These are phyloP conservation scores for Talaromyces piceae DNA, from an alignment of 2,329 filamentous ascomycete genomes.

Conservation along the genomic window DNA sequence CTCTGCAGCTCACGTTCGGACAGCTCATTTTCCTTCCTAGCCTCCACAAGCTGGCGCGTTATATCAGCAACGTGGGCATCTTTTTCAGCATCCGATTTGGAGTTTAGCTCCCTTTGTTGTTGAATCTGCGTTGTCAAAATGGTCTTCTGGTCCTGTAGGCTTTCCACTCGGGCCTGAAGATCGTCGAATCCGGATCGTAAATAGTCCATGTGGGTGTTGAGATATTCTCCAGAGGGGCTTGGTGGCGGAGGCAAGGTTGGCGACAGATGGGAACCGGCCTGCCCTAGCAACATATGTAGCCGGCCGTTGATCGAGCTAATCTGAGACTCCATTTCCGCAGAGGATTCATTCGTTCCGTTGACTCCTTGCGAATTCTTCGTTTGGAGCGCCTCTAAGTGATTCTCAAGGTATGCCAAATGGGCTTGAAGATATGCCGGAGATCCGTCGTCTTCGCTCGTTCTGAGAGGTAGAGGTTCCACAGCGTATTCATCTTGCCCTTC, in stretches of 20 bases:
- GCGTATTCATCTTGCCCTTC: slow-evolving; percentile 29
- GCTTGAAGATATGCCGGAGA: slow-evolving; percentile 34
- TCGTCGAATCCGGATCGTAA: slow-evolving; percentile 74
- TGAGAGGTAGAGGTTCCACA: slow-evolving; percentile 30
- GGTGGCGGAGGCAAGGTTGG: slow-evolving; percentile 52
- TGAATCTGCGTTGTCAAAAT: slow-evolving; percentile 89
- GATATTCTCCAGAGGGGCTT: slow-evolving; percentile 46
- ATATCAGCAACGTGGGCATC: slow-evolving; percentile 42
- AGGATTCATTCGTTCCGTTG: slow-evolving; percentile 15
- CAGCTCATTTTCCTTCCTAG: slow-evolving; percentile 56
- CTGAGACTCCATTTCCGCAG: slow-evolving; percentile 45
- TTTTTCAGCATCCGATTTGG: slow-evolving; percentile 63
- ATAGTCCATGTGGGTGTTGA: slow-evolving; percentile 63
- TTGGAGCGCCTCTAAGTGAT: slow-evolving; percentile 54
- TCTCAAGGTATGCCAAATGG: slow-evolving; percentile 66
- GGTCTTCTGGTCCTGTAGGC: slow-evolving; percentile 76
- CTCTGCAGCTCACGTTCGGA: slow-evolving; percentile 40
- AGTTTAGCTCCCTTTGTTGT: slow-evolving; percentile 88
- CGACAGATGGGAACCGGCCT: slow-evolving; percentile 37
- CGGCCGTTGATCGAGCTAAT: slow-evolving; percentile 58
- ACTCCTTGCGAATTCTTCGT: slow-evolving; percentile 35
- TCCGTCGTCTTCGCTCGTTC: slow-evolving; percentile 19
- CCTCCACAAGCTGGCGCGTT: slow-evolving; percentile 47
- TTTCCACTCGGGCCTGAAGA: slow-evolving; percentile 68
- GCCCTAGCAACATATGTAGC: slow-evolving; percentile 51